A percentile compares a stretch with the other conserved stretches of the same genome.
These are phyloP conservation scores for Margaritispora aquatica DNA, from an alignment of 495 filamentous ascomycete species.

Conservation along the genomic window DNA sequence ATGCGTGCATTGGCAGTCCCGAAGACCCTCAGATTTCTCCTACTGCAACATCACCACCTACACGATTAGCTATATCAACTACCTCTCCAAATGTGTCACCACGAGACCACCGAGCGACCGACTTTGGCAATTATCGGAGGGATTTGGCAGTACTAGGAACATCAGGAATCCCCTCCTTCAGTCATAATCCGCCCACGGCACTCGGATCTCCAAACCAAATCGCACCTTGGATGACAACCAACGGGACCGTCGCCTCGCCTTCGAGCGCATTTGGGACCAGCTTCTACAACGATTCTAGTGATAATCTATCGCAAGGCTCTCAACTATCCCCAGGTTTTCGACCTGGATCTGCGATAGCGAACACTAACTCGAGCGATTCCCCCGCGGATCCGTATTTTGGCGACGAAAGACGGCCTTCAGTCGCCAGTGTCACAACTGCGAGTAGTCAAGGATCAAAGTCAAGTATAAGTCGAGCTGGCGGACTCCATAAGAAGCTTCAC, in stretches of 20 bases:
- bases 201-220: conserved; percentile 39
- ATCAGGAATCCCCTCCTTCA: conserved; percentile 44
- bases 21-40: conserved; percentile 48
- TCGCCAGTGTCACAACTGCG: conserved; percentile 75
- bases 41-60: conserved; percentile 31
- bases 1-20: conserved; percentile 25
- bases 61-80: no score
- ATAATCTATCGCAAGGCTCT: conserved; percentile 48
- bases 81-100: conserved; percentile 37
- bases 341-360: conserved; percentile 51
- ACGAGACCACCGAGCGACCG: conserved; percentile 43
- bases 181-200: conserved; percentile 46
- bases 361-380: conserved; percentile 53
- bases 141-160: conserved; percentile 65
- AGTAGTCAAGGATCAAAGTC: conserved; percentile 88
- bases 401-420: conserved; percentile 79
- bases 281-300: conserved; percentile 63
- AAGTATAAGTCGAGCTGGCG: conserved; percentile 52
- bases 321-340: conserved; percentile 65
- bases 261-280: conserved; percentile 30
- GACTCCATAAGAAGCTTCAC: conserved; percentile 68
- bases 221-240: conserved; percentile 41
- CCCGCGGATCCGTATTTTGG: conserved; percentile 57
- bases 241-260: conserved; percentile 27
- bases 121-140: conserved; percentile 60